Evolutionary conservation across 2,329 filamentous ascomycete species (phyloP), one percentile per base, ranked within the genome.

Genomic region (Cladosporium sp.): DNA sequence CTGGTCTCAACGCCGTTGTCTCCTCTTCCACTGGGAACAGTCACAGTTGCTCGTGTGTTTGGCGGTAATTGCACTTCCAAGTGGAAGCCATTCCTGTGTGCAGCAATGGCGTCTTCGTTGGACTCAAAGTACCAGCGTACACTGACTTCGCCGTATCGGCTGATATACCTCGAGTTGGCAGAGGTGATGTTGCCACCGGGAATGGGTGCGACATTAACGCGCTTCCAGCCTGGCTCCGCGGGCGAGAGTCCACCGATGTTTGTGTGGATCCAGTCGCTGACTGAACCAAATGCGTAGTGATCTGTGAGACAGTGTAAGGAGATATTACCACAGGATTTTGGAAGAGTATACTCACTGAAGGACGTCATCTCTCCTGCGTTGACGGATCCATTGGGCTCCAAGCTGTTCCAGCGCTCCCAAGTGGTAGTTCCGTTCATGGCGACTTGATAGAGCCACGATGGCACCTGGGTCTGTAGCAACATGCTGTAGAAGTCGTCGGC

Each of bases 401-500:
- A 72, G 31, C 78, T 80, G 58, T 85, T 81, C 83, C 83, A 84
- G 2, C 83, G 77, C 67, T 85, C 82, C 82, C 82, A 85, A 0
- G 79, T 82, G 0, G 82, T 84, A 0, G 82, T 84, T 0, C 77
- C 82, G 11, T 76, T 75, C 78, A 80, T 79, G 0, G 75, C 77
- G 6, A 85, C 78, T 14, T 80, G 81, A 60, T 83, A 84, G 0
- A 85, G 70, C 82, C 82, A 85, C 0, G 78, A 81, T 0, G 82
- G 82, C 1, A 79, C 77, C 3, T 77, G 70, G 6, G 77, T 80
- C 69, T 84, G 78, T 5, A 81, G 73, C 1, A 85, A 75, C 81
- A 85, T 84, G 18, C 75, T 75, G 69, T 85, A 85, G 62, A 67
- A 66, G 26, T 61, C 58, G n/a, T 61, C 58, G n/a, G 26, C 40